Conservation (phyloP, 257 asterid genomes). For the Nemophila menziesii region DNA sequence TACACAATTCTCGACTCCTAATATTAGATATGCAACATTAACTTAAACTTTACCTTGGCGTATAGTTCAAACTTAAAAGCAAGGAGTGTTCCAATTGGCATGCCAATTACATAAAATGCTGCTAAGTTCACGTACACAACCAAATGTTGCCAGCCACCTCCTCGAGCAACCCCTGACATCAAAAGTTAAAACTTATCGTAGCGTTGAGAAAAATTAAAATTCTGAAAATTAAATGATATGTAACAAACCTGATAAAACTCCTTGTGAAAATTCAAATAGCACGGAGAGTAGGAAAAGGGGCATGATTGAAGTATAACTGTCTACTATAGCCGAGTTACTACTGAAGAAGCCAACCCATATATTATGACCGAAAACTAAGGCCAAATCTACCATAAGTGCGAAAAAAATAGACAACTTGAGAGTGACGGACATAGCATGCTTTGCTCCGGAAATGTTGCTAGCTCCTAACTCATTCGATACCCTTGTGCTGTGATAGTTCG, state of each 20-base stretch:
- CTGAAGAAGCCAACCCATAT: slow-evolving; percentile 63
- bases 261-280: slow-evolving; percentile 45
- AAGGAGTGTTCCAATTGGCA: slow-evolving; percentile 43
- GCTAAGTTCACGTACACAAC: slow-evolving; percentile 48
- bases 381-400: slow-evolving; percentile 25
- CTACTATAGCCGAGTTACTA: slow-evolving; percentile 33
- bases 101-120: slow-evolving; percentile 53
- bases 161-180: slow-evolving; percentile 78
- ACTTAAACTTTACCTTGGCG: slow-evolving; percentile 60
- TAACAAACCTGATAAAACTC: slow-evolving; percentile 45
- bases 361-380: slow-evolving; percentile 40
- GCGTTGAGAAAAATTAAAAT: background rate
- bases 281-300: slow-evolving; percentile 51
- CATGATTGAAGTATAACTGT: slow-evolving; percentile 41
- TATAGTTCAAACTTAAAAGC: slow-evolving; percentile 39
- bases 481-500: slow-evolving; percentile 90
- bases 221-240: background rate
- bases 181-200: background rate
- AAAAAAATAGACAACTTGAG: slow-evolving; percentile 40
- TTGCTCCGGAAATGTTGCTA: slow-evolving; percentile 49
- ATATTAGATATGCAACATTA: too few relatives aligned
- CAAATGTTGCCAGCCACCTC: slow-evolving; percentile 75
- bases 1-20: too few relatives aligned
- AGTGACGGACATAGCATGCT: slow-evolving; percentile 51
- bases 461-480: slow-evolving; percentile 83